Evolutionary conservation across 495 filamentous ascomycete species (phyloP).

Genomic region (Aspergillus avenaceus): DNA sequence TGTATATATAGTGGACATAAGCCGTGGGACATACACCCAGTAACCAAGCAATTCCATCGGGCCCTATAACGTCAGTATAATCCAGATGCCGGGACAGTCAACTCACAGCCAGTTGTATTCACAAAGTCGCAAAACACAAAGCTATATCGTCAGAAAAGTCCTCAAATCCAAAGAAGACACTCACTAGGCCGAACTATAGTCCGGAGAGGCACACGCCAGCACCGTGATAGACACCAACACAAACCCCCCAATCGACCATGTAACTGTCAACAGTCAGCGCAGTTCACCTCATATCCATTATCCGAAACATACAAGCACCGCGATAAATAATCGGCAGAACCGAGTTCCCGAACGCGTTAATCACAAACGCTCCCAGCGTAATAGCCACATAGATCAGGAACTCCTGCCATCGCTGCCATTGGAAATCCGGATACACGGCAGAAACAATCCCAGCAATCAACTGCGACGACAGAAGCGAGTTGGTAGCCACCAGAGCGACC

Average conservation of each 20-base stretch:
- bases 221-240: slow-evolving; percentile 62
- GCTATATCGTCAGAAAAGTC: slow-evolving; percentile 21
- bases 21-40: slow-evolving; percentile 36
- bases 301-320: slow-evolving; percentile 31
- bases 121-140: slow-evolving; percentile 54
- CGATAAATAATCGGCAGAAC: slow-evolving; percentile 61
- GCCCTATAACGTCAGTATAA: slow-evolving; percentile 31
- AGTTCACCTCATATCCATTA: neutral
- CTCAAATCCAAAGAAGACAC: slow-evolving; percentile 29
- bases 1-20: neutral
- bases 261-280: slow-evolving; percentile 29
- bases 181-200: slow-evolving; percentile 54
- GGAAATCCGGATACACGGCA: slow-evolving; percentile 49
- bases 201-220: slow-evolving; percentile 54
- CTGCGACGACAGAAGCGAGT: slow-evolving; percentile 48
- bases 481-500: slow-evolving; percentile 49
- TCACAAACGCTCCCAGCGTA: slow-evolving; percentile 53
- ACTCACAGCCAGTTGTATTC: slow-evolving; percentile 51
- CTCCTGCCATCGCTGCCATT: slow-evolving; percentile 59
- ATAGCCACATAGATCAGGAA: slow-evolving; percentile 66
- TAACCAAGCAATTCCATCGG: slow-evolving; percentile 58
- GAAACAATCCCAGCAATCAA: slow-evolving; percentile 54
- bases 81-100: no score
- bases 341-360: slow-evolving; percentile 64
- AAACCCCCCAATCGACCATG: slow-evolving; percentile 64